A percentile compares a stretch with the other conserved stretches of the same genome.
Conservation (phyloP, 164 flowering plant genomes). For the Vitis labrusca region DNA sequence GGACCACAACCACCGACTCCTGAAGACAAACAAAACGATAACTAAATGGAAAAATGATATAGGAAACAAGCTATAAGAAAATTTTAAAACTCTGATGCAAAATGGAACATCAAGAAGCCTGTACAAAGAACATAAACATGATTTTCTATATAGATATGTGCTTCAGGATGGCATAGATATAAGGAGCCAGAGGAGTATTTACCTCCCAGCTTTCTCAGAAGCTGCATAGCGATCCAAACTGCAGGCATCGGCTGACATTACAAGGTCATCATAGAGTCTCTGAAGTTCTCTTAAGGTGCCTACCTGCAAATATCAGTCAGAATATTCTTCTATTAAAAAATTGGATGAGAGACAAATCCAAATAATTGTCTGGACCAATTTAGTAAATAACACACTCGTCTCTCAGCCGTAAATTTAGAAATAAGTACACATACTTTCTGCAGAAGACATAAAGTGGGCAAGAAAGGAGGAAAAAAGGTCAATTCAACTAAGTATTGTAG, state of each 20-base stretch:
- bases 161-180: too few species aligned
- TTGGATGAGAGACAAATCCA: neutral
- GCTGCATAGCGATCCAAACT: constrained; percentile 67
- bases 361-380: neutral
- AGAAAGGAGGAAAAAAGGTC: too few species aligned
- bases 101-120: neutral
- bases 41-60: neutral
- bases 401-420: neutral
- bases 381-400: neutral
- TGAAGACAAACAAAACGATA: constrained; percentile 21
- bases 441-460: too few species aligned
- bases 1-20: constrained; percentile 97
- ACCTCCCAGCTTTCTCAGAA: constrained; percentile 75
- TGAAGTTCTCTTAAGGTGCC: constrained; percentile 81
- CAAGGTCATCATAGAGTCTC: constrained; percentile 90
- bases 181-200: neutral
- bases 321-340: constrained; percentile 1
- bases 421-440: too few species aligned
- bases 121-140: too few species aligned
- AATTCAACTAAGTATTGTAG: too few species aligned
- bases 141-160: too few species aligned
- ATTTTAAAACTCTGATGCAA: neutral
- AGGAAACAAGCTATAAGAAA: neutral
- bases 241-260: constrained; percentile 72
- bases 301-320: constrained; percentile 48